Conservation (phyloP, 1,284 basidiomycete genomes). For the Prillingera fragicola region DNA sequence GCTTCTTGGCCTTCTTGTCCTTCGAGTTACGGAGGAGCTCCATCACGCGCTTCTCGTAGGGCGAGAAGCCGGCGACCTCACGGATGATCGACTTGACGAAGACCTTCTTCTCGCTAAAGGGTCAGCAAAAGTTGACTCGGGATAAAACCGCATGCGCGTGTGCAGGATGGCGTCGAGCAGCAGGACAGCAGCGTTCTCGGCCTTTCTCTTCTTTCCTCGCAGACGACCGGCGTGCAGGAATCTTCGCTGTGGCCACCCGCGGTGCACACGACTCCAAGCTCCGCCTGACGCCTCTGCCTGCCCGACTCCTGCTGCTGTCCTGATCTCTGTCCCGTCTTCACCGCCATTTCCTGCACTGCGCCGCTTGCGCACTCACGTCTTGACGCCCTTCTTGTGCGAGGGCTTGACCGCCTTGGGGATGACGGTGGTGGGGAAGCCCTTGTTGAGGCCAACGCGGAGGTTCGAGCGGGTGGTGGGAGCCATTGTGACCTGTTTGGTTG, state of each 20-base stretch:
- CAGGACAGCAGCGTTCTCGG: no score
- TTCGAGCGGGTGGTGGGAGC: slow-evolving; percentile 61
- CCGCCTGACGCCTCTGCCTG: no score
- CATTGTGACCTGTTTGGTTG: slow-evolving; percentile 16
- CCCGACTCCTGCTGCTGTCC: no score
- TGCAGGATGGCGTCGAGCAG: no score
- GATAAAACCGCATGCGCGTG: no score
- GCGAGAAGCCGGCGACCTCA: slow-evolving; percentile 95
- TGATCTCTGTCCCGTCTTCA: neutral
- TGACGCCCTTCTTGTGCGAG: slow-evolving; percentile 85
- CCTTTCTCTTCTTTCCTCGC: no score
- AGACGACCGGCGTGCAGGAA: no score
- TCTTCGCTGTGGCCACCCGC: no score
- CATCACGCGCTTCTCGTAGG: slow-evolving; percentile 98
- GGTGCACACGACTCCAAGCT: no score
- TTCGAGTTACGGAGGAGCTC: slow-evolving; percentile 99
- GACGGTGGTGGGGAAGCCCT: slow-evolving; percentile 85
- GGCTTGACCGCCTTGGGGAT: slow-evolving; percentile 75
- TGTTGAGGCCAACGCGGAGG: slow-evolving; percentile 84
- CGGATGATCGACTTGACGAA: slow-evolving; percentile 87
- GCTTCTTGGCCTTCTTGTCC: slow-evolving; percentile 97
- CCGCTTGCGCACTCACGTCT: slow-evolving; percentile 50
- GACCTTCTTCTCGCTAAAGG: slow-evolving; percentile 60
- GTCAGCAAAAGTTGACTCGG: slow-evolving; percentile 1
- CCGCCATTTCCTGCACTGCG: neutral